Base-by-base conservation (phyloP, 1,139 yeast genomes). In the Geotrichum aggregatum region DNA sequence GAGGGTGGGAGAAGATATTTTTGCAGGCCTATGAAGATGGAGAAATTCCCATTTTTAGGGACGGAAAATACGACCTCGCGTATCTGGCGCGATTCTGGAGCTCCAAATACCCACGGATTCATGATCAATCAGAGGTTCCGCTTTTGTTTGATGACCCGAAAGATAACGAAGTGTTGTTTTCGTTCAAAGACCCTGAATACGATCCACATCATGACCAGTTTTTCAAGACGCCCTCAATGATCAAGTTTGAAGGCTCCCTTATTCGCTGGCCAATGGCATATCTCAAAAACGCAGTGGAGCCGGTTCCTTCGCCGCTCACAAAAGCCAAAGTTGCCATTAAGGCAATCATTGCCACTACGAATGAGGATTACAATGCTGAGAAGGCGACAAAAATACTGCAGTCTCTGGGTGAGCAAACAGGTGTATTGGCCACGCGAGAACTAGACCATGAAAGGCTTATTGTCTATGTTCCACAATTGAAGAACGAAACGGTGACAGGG, bases 261-360 rank as follows among this genome's bases (percentile, higher is more conserved):
- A 43, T 44, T 7, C 45, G 7, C 26, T 50, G 45, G 14, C 41
- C 50, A 8, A 47, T 53, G 30, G 52, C 52, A 3, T 40, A 46
- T 10, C 58, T 57, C 34, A 61, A 59, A 39, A 63, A 61, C 26
- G 16, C 16, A 3, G 35, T 41, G 22, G 36, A 16, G 13, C 36
- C 24, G 11, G 21, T 24, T 5, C 11, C 18, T 10, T 28, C 49
- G 18, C 8, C 16, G 26, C 47, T 47, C 2, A 7, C 63, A 33
- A 50, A 36, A 10, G 68, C 70, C 18, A 64, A 66, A 51, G 64
- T 63, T 14, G 62, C 65, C 11, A 66, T 73, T 43, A 81, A 83
- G 61, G 80, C 91, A 0, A 74, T 85, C 6, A 77, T 85, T 59
- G 77, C 85, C 0, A 80, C 88, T 0, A 75, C 76, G 0, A 72